A percentile compares a stretch with the other conserved stretches of the same genome.
phyloP scores from a whole-genome alignment of 208 protist species.

The Histomonas meleagridis region DNA sequence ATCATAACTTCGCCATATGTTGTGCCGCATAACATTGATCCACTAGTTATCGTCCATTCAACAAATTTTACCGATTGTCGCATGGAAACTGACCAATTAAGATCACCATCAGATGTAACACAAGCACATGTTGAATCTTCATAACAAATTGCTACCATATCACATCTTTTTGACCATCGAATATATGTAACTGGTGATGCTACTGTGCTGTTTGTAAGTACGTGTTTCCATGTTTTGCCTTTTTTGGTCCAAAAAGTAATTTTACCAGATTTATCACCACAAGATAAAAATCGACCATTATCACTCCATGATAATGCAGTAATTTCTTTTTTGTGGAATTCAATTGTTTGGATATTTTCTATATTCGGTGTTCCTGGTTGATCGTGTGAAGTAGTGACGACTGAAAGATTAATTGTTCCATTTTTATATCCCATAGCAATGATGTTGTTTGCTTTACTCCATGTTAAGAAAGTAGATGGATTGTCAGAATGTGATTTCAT shows the following conservation, averaged over 20 bases:
- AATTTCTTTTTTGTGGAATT: not conserved
- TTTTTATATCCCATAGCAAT: not conserved
- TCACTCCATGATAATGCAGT: not conserved
- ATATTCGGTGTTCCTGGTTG: not conserved
- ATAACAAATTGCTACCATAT: not conserved
- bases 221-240: not conserved
- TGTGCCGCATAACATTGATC: not conserved
- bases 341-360: not conserved
- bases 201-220: not conserved
- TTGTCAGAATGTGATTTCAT: not conserved
- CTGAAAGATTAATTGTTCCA: not conserved
- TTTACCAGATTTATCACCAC: not conserved
- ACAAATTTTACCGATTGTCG: not conserved
- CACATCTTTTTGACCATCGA: not conserved
- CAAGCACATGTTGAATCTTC: not conserved
- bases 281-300: not conserved
- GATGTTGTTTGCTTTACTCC: not conserved
- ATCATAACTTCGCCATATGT: slow-evolving; percentile 17
- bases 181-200: not conserved
- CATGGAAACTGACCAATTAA: not conserved
- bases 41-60: not conserved
- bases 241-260: not conserved
- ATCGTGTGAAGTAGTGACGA: not conserved
- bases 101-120: not conserved
- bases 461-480: not conserved